Evolutionary conservation across 164 flowering plant species (phyloP).

Genomic region (Dillenia turbinata): DNA sequence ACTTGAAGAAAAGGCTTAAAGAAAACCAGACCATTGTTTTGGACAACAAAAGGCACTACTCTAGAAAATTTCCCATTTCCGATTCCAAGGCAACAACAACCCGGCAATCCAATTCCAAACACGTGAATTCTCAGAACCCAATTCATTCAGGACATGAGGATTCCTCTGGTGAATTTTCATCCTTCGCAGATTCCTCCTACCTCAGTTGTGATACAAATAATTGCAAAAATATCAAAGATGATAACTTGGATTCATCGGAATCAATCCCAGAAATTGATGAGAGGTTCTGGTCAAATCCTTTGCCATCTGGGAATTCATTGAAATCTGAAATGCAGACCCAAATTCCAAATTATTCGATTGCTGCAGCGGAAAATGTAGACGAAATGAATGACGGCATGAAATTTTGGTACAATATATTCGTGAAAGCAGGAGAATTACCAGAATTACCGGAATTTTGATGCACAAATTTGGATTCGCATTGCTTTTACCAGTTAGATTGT

Average conservation of each 20-base stretch:
- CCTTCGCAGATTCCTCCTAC: slow-evolving; percentile 3
- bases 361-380: background rate
- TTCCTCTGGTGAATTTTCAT: slow-evolving; percentile 15
- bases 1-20: slow-evolving; percentile 40
- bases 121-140: background rate
- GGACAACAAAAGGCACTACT: background rate
- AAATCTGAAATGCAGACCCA: slow-evolving; percentile 1
- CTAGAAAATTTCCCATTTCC: background rate
- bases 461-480: background rate
- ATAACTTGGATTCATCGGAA: slow-evolving; percentile 17
- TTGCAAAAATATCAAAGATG: slow-evolving; percentile 9
- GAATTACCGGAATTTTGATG: slow-evolving; percentile 29
- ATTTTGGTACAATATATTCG: slow-evolving; percentile 51
- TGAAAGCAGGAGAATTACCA: slow-evolving; percentile 28
- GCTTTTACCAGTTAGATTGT: background rate
- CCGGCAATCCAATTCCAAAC: background rate
- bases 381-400: slow-evolving; percentile 29
- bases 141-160: background rate
- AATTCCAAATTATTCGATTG: slow-evolving; percentile 2
- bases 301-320: background rate
- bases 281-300: slow-evolving; percentile 43
- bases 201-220: slow-evolving; percentile 2
- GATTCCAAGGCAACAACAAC: background rate
- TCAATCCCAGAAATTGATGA: slow-evolving; percentile 32
- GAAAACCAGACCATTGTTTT: slow-evolving; percentile 2